Base-by-base conservation (phyloP, 257 asterid genomes). In the Solanum pinnatisectum region DNA sequence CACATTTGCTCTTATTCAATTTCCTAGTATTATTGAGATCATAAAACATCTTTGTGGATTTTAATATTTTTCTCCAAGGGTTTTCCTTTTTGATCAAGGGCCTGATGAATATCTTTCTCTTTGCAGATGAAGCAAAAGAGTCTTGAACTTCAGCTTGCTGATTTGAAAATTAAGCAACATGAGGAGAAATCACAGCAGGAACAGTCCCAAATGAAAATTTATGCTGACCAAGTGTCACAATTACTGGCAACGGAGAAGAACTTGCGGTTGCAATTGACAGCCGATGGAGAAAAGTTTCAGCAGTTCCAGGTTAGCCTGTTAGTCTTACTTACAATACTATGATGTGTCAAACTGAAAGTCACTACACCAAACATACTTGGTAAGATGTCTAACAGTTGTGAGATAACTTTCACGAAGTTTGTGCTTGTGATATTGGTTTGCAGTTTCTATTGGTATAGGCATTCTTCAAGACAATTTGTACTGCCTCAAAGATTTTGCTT, bases 251-350 rank as follows among this genome's bases (percentile, higher is more conserved):
- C 99, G 35, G 99, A 97, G 93, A 96, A 96, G 92, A 97, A 94
- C 93, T 93, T 97, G 94, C 94, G 99, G 94, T 88, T 92, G 88
- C 99, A 97, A 90, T 88, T 97, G 90, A 95, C 98, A 67, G 96
- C 98, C 63, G 99, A 97, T 84, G 98, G 99, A 76, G 99, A 96
- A 91, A 97, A 97, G 92, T 97, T 97, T 93, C 99, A 96, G 89
- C 98, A 96, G 78, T 97, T 97, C 90, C 99, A 97, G 99, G 99
- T 95, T 84, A 87, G 87, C 56, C 35, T 86, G 36, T 74, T 72
- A 52, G 56, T 63, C 84, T 72, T 71, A 10, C 84, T 72, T 71
- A 10, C 88, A 86, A 15, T 46, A 23, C 15, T 46, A 72, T 86
- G 60, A 42, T 70, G 23, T 52, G 30, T 32, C 88, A 44, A 71